phyloP scores from a whole-genome alignment of 768 basidiomycete species.

The Scleroderma bovista region DNA sequence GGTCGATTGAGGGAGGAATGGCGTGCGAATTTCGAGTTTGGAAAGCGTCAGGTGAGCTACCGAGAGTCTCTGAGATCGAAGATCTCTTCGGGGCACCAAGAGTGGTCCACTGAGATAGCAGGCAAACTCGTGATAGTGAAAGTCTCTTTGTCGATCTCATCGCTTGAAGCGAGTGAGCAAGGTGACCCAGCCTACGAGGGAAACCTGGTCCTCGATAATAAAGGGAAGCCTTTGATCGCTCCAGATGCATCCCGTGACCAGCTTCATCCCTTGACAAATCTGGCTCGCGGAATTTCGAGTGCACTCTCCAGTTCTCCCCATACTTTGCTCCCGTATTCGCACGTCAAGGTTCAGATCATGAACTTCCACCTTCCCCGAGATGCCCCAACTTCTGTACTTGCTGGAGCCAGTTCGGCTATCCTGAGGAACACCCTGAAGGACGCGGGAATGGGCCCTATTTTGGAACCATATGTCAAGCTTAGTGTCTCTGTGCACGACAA shows the following conservation, averaged over 20 bases:
- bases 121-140: constrained; percentile 49
- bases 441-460: constrained; percentile 64
- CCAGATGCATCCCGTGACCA: constrained; percentile 43
- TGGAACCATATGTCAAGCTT: constrained; percentile 73
- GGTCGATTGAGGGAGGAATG: constrained; percentile 78
- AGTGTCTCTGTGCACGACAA: constrained; percentile 65
- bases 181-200: constrained; percentile 73
- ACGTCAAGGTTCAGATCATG: constrained; percentile 51
- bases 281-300: constrained; percentile 66
- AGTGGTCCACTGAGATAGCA: constrained; percentile 59
- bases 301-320: constrained; percentile 76
- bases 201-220: constrained; percentile 60
- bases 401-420: constrained; percentile 60
- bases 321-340: constrained; percentile 65
- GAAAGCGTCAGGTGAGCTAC: constrained; percentile 73
- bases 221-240: constrained; percentile 45
- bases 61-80: constrained; percentile 48
- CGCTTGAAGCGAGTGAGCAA: constrained; percentile 48
- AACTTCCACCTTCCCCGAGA: constrained; percentile 38
- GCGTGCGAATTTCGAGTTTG: constrained; percentile 72
- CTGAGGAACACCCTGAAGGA: constrained; percentile 56
- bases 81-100: constrained; percentile 28
- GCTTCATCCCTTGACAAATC: constrained; percentile 43
- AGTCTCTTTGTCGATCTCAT: constrained; percentile 50
- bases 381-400: constrained; percentile 46